Evolutionary conservation across 1,284 basidiomycete species (phyloP).

Genomic region (Uromyces viciae-fabae): DNA sequence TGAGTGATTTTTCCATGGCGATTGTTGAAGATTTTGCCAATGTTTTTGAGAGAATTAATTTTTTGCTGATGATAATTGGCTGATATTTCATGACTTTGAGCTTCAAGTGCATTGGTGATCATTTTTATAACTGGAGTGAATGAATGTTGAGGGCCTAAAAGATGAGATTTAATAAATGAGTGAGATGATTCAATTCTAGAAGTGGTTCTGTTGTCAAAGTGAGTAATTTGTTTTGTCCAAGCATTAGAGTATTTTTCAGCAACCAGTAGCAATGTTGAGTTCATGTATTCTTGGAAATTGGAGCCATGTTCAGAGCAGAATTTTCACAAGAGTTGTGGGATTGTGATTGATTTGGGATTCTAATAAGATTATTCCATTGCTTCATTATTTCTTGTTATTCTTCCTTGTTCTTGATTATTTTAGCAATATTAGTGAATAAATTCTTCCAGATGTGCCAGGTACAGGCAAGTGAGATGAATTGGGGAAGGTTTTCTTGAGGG

Average conservation of each 20-base stretch:
- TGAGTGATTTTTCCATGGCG: neutral
- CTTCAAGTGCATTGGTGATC: neutral
- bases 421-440: neutral
- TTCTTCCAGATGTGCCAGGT: neutral
- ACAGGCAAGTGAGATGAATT: neutral
- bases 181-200: neutral
- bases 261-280: neutral
- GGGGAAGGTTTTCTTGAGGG: neutral
- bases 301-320: neutral
- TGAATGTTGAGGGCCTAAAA: neutral
- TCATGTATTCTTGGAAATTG: neutral
- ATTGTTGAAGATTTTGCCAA: neutral
- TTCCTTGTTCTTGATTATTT: neutral
- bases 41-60: neutral
- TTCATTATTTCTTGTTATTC: neutral
- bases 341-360: neutral
- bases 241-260: conserved; percentile 10
- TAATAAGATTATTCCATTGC: neutral
- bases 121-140: neutral
- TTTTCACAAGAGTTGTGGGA: neutral
- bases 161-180: neutral
- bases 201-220: neutral
- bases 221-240: neutral
- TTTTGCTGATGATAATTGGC: neutral
- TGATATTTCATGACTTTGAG: neutral